These are phyloP conservation scores for Trichosporon sp. DNA, from an alignment of 1,284 basidiomycete species.

Conservation along the genomic window DNA sequence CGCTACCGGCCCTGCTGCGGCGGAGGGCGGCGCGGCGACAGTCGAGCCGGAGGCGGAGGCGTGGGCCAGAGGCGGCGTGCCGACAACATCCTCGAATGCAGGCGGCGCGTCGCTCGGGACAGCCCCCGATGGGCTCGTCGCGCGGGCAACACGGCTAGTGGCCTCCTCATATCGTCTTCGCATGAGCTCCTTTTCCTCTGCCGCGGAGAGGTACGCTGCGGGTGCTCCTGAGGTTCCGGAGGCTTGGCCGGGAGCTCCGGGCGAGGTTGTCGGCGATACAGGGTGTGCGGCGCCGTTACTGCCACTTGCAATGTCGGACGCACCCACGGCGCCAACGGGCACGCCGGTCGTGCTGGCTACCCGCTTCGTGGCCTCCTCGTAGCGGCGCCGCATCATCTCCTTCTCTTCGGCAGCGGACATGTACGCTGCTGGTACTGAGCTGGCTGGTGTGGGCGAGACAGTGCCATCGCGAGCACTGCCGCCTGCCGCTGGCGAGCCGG, in stretches of 20 bases:
- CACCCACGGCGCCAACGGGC: neutral
- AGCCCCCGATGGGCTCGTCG: neutral
- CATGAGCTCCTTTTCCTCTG: slow-evolving; percentile 37
- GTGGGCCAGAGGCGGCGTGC: neutral
- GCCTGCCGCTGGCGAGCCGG: neutral
- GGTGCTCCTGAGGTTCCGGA: neutral
- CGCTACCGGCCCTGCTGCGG: too few relatives aligned
- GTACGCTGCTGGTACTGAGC: neutral
- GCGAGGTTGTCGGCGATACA: neutral
- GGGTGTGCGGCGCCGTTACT: neutral
- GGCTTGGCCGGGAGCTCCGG: too few relatives aligned
- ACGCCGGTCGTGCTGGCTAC: slow-evolving; percentile 5
- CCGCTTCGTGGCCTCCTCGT: slow-evolving; percentile 51
- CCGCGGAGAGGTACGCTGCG: slow-evolving; percentile 16
- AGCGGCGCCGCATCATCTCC: slow-evolving; percentile 23
- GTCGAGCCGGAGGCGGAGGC: neutral
- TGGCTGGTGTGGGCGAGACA: neutral
- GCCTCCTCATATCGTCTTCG: slow-evolving; percentile 32
- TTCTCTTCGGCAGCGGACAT: slow-evolving; percentile 23
- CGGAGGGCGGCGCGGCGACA: neutral
- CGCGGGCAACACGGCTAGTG: slow-evolving; percentile 7
- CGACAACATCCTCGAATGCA: neutral
- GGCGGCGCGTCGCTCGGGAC: neutral
- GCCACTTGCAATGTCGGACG: neutral
- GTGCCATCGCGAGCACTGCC: neutral